phyloP scores from a whole-genome alignment of 1,139 yeast species.

The Pneumocystis murina region DNA sequence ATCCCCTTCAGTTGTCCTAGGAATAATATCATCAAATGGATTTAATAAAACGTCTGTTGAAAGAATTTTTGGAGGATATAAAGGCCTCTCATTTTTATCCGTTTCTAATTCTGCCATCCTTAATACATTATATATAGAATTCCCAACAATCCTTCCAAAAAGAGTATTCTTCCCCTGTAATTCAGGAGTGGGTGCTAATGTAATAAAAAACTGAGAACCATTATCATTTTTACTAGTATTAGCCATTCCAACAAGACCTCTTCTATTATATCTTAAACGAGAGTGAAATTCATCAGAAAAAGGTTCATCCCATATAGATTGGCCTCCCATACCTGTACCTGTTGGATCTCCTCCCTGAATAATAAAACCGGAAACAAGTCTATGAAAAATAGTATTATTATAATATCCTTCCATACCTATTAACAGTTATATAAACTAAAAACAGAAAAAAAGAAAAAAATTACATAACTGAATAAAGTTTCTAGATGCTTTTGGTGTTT shows the following conservation, averaged over 20 bases:
- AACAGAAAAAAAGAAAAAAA: not conserved
- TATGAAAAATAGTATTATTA: conserved; percentile 30
- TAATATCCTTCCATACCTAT: conserved; percentile 26
- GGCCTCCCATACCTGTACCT: conserved; percentile 25
- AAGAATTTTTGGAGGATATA: conserved; percentile 38
- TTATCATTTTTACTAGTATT: conserved; percentile 26
- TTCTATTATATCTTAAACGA: conserved; percentile 37
- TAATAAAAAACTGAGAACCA: conserved; percentile 40
- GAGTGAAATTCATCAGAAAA: conserved; percentile 38
- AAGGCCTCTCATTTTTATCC: conserved; percentile 30
- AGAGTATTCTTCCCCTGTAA: conserved; percentile 36
- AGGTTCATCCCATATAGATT: conserved; percentile 20
- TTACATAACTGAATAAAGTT: conserved; percentile 37
- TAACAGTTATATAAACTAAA: not conserved
- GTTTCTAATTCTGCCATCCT: conserved; percentile 40
- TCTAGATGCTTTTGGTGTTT: conserved; percentile 39
- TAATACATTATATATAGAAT: conserved; percentile 40
- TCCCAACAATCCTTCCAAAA: conserved; percentile 51
- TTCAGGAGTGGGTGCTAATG: conserved; percentile 32
- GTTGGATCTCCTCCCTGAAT: conserved; percentile 30
- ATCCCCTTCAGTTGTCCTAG: conserved; percentile 17
- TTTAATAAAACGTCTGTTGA: conserved; percentile 32
- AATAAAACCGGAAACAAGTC: conserved; percentile 28
- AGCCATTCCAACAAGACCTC: conserved; percentile 46
- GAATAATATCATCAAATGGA: conserved; percentile 36